phyloP scores from a whole-genome alignment of 225 moss, liverwort and hornwort genomes.

The Polytrichum commune region DNA sequence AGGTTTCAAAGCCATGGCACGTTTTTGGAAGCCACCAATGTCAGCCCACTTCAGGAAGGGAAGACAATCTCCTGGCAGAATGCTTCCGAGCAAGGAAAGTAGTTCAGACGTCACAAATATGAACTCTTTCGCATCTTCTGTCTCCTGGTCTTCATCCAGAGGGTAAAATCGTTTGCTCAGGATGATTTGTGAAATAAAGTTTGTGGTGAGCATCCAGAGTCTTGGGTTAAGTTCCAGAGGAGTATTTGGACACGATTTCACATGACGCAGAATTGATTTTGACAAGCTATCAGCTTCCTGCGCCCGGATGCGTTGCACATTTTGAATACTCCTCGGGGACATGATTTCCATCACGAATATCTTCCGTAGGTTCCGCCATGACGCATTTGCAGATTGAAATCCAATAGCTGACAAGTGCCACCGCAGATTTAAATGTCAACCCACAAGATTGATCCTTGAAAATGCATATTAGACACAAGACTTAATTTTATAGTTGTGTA shows the following conservation, averaged over 20 bases:
- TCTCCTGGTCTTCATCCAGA: constrained; percentile 21
- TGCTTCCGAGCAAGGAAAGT: constrained; percentile 27
- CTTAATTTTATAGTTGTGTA: too few relatives aligned
- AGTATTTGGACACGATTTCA: constrained; percentile 13
- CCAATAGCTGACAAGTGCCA: constrained; percentile 13
- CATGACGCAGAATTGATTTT: constrained; percentile 13
- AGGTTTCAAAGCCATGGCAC: constrained; percentile 26
- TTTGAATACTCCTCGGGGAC: constrained; percentile 27
- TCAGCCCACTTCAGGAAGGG: constrained; percentile 37
- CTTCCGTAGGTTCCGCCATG: constrained; percentile 37
- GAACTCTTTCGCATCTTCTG: constrained; percentile 37
- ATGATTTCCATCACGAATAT: constrained; percentile 29
- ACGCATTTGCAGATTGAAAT: constrained; percentile 32
- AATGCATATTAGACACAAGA: too few relatives aligned
- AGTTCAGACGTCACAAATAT: constrained; percentile 38
- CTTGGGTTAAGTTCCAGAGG: constrained; percentile 21
- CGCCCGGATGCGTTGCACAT: constrained; percentile 23
- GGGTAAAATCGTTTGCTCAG: constrained; percentile 36
- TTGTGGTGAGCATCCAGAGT: constrained; percentile 21
- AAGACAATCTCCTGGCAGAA: constrained; percentile 38
- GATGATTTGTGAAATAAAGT: constrained; percentile 30
- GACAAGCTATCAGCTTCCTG: constrained; percentile 20
- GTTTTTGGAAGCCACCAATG: constrained; percentile 36
- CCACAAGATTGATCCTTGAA: too few relatives aligned
- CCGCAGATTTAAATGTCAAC: too few relatives aligned